Evolutionary conservation across 1,284 basidiomycete genomes (phyloP).

Genomic region (Takashimella tepidaria): DNA sequence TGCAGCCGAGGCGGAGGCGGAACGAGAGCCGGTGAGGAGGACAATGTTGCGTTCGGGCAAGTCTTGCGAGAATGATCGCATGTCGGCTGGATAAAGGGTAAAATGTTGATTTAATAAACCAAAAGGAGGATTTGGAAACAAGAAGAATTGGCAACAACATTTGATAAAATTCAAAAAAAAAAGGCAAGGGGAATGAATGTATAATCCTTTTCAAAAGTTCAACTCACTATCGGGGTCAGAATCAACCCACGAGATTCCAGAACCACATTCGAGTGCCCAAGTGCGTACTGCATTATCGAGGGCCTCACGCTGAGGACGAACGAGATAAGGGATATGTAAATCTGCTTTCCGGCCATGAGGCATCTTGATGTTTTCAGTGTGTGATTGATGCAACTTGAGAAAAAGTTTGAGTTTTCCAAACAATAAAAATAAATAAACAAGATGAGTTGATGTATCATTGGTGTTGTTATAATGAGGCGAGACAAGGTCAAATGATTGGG

Average conservation of each 20-base stretch:
- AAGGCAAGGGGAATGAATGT: no score
- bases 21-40: conserved; percentile 37
- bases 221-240: neutral
- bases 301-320: conserved; percentile 14
- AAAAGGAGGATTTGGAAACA: neutral
- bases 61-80: conserved; percentile 10
- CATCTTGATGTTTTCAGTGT: conserved; percentile 14
- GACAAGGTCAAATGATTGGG: neutral
- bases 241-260: conserved; percentile 16
- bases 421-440: neutral
- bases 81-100: conserved; percentile 3
- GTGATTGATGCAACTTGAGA: conserved; percentile 37
- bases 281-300: conserved; percentile 24
- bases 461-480: neutral
- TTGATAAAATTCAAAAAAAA: no score
- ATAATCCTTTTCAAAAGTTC: no score
- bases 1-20: no score
- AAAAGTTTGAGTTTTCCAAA: neutral
- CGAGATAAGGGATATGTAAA: conserved; percentile 21
- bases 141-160: conserved; percentile 15
- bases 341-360: conserved; percentile 23
- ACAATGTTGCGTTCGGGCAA: conserved; percentile 24
- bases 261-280: conserved; percentile 38
- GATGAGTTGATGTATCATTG: neutral
- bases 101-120: no score